Conservation (phyloP, 2,329 filamentous ascomycete genomes). For the Hymenoscyphus albidus region DNA sequence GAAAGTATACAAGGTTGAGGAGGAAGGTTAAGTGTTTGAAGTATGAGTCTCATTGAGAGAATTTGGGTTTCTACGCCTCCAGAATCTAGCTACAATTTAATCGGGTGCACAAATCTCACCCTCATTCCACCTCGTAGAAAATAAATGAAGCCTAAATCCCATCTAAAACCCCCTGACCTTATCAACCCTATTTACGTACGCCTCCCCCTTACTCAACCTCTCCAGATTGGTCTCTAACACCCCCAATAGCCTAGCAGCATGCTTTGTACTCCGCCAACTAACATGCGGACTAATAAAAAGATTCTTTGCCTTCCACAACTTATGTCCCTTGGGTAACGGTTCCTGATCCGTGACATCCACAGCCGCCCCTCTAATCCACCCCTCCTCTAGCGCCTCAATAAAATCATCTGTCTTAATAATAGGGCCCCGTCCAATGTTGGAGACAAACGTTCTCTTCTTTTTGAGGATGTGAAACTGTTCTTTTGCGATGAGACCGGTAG, state of each 20-base stretch:
- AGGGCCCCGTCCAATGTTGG: constrained; percentile 56
- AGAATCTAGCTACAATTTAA: too few relatives aligned
- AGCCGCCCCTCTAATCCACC: constrained; percentile 57
- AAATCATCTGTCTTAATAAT: constrained; percentile 56
- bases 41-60: too few relatives aligned
- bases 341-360: constrained; percentile 78
- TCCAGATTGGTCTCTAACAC: constrained; percentile 9
- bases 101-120: too few relatives aligned
- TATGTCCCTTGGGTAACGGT: constrained; percentile 64
- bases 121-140: too few relatives aligned
- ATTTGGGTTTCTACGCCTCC: too few relatives aligned
- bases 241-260: constrained; percentile 1
- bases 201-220: constrained; percentile 2
- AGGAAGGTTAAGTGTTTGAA: not conserved
- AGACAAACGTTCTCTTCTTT: constrained; percentile 53
- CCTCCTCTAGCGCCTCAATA: constrained; percentile 48
- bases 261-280: constrained; percentile 7
- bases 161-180: constrained; percentile 5
- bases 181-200: constrained; percentile 9
- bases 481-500: constrained; percentile 47
- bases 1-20: not conserved
- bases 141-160: not conserved
- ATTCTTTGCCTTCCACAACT: constrained; percentile 67
- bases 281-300: constrained; percentile 58
- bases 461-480: constrained; percentile 47